Evolutionary conservation across 192 early-diverging fungal genomes (phyloP), one percentile per base, ranked within the genome.

Genomic region (Rhizoclosmatium globosum): DNA sequence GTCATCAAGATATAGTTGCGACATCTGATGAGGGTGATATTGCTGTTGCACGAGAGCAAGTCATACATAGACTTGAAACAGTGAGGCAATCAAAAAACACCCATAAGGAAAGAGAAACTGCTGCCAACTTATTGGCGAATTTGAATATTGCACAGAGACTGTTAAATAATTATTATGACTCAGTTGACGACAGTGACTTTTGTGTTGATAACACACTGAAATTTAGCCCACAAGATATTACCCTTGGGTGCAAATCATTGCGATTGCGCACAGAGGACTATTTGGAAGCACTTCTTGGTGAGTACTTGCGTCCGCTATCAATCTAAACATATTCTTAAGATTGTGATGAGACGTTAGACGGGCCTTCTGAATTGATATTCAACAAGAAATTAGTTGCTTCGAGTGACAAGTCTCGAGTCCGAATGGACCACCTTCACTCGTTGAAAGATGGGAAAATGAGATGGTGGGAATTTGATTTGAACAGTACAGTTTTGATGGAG

Each of bases 401-500:
- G 17, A n/a, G 44, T 38, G 13, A 56, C 15, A 13, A 39, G n/a
- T 13, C 47, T 47, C 11, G 11, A 7, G 38, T 44, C 2, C 21
- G 69, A 19, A 13, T 23, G 4, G 38, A 57, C 1, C 69, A 71
- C 47, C 38, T 71, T 19, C n/a, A 7, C 9, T 71, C 69, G 2
- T n/a, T 71, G 3, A 48, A 57, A 38, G 69, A 71, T 56, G 69
- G 69, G 50, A 48, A 57, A 44, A 71, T 71, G 69, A 17, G 69
- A 39, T 71, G 69, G 69, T 71, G 69, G 69, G 69, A 71, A 38
- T 71, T 71, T 56, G 50, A 71, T 31, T 57, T 71, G 50, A 48
- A 71, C 15, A 21, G 50, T 2, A 53, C 11, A 7, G 17, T 48
- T 4, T n/a, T 38, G 15, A 23, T 57, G 19, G 47, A 71, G 19